Base-by-base conservation (phyloP, 129 eudicot genomes). In the Pseudognaphalium luteoalbum region DNA sequence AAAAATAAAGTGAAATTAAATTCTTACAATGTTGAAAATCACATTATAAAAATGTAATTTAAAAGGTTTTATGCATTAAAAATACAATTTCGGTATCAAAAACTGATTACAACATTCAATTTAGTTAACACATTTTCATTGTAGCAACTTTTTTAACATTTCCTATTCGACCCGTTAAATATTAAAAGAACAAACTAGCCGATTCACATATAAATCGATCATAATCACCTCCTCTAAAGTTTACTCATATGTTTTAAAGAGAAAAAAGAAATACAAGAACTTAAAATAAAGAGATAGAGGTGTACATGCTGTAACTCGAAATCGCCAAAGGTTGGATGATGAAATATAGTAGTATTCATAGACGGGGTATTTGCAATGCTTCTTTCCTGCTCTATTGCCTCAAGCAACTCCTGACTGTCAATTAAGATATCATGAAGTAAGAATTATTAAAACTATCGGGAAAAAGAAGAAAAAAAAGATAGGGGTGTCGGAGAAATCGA, bases 321-420 rank as follows among this genome's bases (percentile, higher is more conserved):
- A 81, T 94, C 91, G 20, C 97, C 97, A 65, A 94, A 78, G 56
- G 99, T 83, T 33, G 99, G 99, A 82, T 94, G 96, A 83, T 94
- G 99, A 83, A 94, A 91, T 81, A 91, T 91, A 60, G 99, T 84
- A 2, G 96, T 65, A 72, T 89, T 91, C 77, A 94, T 81, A 4
- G 92, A 81, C 17, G 96, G 92, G 77, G 85, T 89, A 72, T 78
- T 77, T 80, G 96, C 84, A 54, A 89, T 81, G 67, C 81, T 87
- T 70, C 90, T 89, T 80, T 91, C 99, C 61, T 82, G 87, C 86
- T 89, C 99, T 69, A 94, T 87, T 41, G 84, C 91, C 71, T 94
- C 97, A 52, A 94, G 91, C 82, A 94, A 81, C 78, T 94, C 99
- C 85, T 94, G 99, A 88, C 99, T 94, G 97, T 68, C 73, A 72